Conservation (phyloP, 805 yeast species). For the Middelhovenomyces tepae region DNA sequence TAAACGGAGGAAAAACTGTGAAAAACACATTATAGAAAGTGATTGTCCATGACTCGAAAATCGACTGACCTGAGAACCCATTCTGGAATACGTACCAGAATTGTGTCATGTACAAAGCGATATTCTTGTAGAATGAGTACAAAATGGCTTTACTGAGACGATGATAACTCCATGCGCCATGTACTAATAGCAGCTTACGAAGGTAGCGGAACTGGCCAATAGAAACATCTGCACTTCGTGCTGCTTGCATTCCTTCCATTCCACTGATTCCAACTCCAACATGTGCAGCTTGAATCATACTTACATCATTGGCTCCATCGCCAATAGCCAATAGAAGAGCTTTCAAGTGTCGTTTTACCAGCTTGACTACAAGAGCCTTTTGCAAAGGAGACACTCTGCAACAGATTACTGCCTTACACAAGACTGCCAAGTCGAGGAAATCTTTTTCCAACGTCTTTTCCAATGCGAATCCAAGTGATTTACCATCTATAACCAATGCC, state of each 20-base stretch:
- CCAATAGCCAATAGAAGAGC: constrained; percentile 83
- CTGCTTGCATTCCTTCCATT: constrained; percentile 99
- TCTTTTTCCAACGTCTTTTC: constrained; percentile 72
- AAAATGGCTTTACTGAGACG: constrained; percentile 86
- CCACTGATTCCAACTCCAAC: constrained; percentile 99
- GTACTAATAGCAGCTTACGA: constrained; percentile 76
- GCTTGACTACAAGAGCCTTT: constrained; percentile 89
- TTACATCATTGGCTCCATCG: constrained; percentile 98
- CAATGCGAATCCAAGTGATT: constrained; percentile 77
- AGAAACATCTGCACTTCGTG: constrained; percentile 94
- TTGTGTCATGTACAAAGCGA: constrained; percentile 94
- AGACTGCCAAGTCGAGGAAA: constrained; percentile 67
- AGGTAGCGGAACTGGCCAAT: constrained; percentile 91
- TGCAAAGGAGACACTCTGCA: constrained; percentile 97
- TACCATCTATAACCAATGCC: constrained; percentile 91
- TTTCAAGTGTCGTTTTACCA: constrained; percentile 77
- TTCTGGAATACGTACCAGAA: constrained; percentile 95
- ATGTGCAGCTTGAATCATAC: constrained; percentile 99
- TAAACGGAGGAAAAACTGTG: constrained; percentile 93
- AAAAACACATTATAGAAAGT: constrained; percentile 92
- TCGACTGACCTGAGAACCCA: constrained; percentile 90
- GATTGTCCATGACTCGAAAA: constrained; percentile 96
- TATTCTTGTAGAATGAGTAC: constrained; percentile 92
- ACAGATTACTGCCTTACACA: constrained; percentile 93
- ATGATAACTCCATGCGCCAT: constrained; percentile 97